Conservation (phyloP, 2,329 filamentous ascomycete genomes). For the Penicillium janthinellum region DNA sequence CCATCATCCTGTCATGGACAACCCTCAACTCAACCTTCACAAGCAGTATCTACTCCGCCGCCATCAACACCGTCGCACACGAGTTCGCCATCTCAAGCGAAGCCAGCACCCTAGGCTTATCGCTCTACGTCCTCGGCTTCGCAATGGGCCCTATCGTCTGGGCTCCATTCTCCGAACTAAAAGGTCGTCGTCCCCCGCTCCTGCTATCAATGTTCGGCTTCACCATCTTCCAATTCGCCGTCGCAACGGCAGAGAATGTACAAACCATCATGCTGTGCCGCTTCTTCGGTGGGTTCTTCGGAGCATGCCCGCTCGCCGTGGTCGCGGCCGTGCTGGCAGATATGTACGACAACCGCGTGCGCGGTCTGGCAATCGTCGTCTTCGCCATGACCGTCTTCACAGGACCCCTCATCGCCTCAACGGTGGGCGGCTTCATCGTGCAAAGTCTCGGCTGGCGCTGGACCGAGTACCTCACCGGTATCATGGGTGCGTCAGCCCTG, state of each 20-base stretch:
- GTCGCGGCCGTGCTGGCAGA: slow-evolving; percentile 60
- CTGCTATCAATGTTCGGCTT: slow-evolving; percentile 53
- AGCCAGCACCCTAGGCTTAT: slow-evolving; percentile 44
- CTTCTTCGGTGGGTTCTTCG: slow-evolving; percentile 58
- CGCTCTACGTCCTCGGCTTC: slow-evolving; percentile 50
- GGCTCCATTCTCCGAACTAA: slow-evolving; percentile 57
- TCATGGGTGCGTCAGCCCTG: slow-evolving; percentile 57
- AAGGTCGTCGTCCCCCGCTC: slow-evolving; percentile 53
- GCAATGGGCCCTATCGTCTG: slow-evolving; percentile 53
- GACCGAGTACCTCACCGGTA: slow-evolving; percentile 55
- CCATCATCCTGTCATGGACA: slow-evolving; percentile 47
- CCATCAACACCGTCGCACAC: slow-evolving; percentile 58
- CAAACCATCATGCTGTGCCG: slow-evolving; percentile 57
- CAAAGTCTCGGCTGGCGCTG: slow-evolving; percentile 57
- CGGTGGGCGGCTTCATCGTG: slow-evolving; percentile 56
- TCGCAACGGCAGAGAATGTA: slow-evolving; percentile 54
- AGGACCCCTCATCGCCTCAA: slow-evolving; percentile 55
- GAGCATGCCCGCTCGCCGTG: slow-evolving; percentile 55
- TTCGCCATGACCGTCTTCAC: slow-evolving; percentile 56
- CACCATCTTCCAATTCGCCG: slow-evolving; percentile 52
- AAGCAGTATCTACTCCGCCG: slow-evolving; percentile 70
- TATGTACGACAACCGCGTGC: slow-evolving; percentile 55
- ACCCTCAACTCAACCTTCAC: slow-evolving; percentile 58
- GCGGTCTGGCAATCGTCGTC: slow-evolving; percentile 51
- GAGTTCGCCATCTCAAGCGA: slow-evolving; percentile 59